Evolutionary conservation across 2,329 filamentous ascomycete species (phyloP), one percentile per base, ranked within the genome.

Genomic region (Fusarium nelsonii): DNA sequence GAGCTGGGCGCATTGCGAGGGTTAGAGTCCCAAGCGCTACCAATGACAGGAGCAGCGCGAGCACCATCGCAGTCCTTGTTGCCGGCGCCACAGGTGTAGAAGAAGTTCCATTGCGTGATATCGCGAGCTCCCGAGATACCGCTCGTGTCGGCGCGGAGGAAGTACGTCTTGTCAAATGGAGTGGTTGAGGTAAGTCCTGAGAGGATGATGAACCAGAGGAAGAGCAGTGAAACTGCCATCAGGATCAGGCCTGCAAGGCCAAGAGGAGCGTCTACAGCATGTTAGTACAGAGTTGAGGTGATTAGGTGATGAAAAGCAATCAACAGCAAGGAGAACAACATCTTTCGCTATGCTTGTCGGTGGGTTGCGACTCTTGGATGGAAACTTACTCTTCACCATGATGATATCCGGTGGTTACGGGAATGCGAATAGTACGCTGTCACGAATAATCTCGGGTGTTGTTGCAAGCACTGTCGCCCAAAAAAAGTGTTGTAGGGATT

Each of bases 41-140:
- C 84, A 84, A 96, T 76, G 81, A 93, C 81, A 77, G 91, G 74
- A 79, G 90, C 91, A 20, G 90, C 84, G 18, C 88, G 85, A 4
- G 87, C 79, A 2, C 75, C 75, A 63, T 88, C 86, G 81, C 93
- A 97, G 80, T 91, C 81, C 52, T 83, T 84, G 77, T 90, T 87
- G 65, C 81, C 82, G 32, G 83, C 83, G 53, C 90, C 88, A 81
- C 94, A 97, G 65, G 97, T 84, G 78, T 92, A 90, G 84, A 97
- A 96, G 81, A 91, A 97, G 36, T 94, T 97, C 95, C 95, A 98
- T 81, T 95, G 90, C 14, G 93, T 90, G 18, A 86, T 73, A 51
- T 84, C 67, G 53, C 90, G 87, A 14, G 93, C 90, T 48, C 90
- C 90, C 4, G 86, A 83, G 75, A 97, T 94, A 75, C 85, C 88